Evolutionary conservation across 306 rosid genomes (phyloP).

Genomic region (Arachis hypogaea): DNA sequence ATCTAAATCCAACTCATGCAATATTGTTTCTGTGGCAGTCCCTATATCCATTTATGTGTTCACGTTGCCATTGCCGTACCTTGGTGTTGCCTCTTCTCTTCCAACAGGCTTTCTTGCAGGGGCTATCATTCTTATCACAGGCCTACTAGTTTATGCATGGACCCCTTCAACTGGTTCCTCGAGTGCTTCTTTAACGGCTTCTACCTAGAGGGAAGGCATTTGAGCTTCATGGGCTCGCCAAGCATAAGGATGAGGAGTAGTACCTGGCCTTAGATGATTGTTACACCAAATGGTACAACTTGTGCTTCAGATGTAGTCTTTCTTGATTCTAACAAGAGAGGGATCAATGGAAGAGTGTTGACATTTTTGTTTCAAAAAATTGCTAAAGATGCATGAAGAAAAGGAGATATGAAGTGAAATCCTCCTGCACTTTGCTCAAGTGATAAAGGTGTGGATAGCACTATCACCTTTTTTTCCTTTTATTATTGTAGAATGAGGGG

Average conservation of each 20-base stretch:
- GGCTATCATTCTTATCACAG: constrained; percentile 63
- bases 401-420: constrained; percentile 15
- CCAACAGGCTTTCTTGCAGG: constrained; percentile 84
- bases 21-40: constrained; percentile 57
- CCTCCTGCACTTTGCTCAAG: background rate
- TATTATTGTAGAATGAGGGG: background rate
- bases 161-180: constrained; percentile 57
- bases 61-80: constrained; percentile 85
- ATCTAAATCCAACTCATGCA: constrained; percentile 17
- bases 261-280: background rate
- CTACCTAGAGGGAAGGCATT: constrained; percentile 38
- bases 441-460: background rate
- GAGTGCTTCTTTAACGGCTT: constrained; percentile 42
- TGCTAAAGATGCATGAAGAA: constrained; percentile 8
- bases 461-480: constrained; percentile 17
- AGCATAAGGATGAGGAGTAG: background rate
- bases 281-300: background rate
- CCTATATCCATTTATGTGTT: constrained; percentile 75
- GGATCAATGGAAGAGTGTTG: constrained; percentile 18
- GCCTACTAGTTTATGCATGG: constrained; percentile 77
- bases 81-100: constrained; percentile 73
- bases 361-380: constrained; percentile 25
- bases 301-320: constrained; percentile 21
- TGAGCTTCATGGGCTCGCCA: constrained; percentile 15
- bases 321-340: constrained; percentile 12